A percentile compares a stretch with the other conserved stretches of the same genome.
Evolutionary conservation across 768 basidiomycete species (phyloP).

Genomic region (Cubamyces lactineus): DNA sequence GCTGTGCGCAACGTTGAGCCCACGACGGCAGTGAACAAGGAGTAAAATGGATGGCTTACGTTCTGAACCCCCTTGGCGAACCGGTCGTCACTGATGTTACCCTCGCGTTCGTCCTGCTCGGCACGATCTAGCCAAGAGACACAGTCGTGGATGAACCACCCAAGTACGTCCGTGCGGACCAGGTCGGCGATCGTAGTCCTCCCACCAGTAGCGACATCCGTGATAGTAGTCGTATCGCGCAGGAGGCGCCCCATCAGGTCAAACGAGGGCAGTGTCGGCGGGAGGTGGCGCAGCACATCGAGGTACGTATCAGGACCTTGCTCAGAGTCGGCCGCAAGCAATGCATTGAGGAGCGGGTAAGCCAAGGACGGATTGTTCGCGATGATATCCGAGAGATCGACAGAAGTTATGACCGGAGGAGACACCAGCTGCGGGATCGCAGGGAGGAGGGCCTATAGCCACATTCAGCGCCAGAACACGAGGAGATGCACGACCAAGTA

Average conservation of each 20-base stretch:
- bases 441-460: slow-evolving; percentile 54
- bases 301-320: slow-evolving; percentile 54
- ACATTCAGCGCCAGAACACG: background rate
- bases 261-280: slow-evolving; percentile 73
- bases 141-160: slow-evolving; percentile 70
- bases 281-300: slow-evolving; percentile 64
- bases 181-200: slow-evolving; percentile 66
- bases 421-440: slow-evolving; percentile 46
- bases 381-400: slow-evolving; percentile 68
- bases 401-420: slow-evolving; percentile 61
- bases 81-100: slow-evolving; percentile 70
- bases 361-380: slow-evolving; percentile 72
- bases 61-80: slow-evolving; percentile 73
- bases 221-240: slow-evolving; percentile 58
- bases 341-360: slow-evolving; percentile 62
- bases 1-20: slow-evolving; percentile 39
- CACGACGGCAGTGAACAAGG: background rate
- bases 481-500: background rate
- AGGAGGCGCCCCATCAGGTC: slow-evolving; percentile 73
- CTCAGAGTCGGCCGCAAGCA: slow-evolving; percentile 44
- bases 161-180: slow-evolving; percentile 65
- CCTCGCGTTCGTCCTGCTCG: slow-evolving; percentile 70
- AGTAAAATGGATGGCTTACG: slow-evolving; percentile 43
- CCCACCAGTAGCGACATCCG: slow-evolving; percentile 44
- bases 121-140: slow-evolving; percentile 73